Evolutionary conservation across 73 alveolate species (phyloP).

Genomic region (Stentor roeselii): DNA sequence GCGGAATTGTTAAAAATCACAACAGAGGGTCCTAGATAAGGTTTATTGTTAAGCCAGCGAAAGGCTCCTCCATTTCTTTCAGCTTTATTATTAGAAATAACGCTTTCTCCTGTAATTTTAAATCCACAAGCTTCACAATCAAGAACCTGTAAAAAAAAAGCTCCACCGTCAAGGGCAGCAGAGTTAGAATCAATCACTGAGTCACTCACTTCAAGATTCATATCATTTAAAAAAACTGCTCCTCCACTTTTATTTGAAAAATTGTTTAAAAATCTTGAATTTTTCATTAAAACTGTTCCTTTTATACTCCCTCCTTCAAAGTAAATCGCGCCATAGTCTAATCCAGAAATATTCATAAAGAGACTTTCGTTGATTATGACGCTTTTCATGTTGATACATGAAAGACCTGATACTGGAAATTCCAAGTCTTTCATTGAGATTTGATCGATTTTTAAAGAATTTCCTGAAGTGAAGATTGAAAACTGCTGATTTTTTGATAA

Average conservation of each 20-base stretch:
- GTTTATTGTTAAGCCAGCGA: background rate
- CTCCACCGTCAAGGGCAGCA: background rate
- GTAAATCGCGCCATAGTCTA: too few relatives aligned
- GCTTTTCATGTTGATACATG: too few relatives aligned
- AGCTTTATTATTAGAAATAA: background rate
- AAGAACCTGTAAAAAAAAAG: background rate
- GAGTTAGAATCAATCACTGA: background rate
- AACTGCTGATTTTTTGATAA: too few relatives aligned
- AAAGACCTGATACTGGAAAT: too few relatives aligned
- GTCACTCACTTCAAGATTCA: background rate
- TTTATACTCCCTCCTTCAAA: background rate
- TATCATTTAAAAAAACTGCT: background rate
- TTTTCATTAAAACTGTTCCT: background rate
- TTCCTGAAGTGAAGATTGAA: too few relatives aligned
- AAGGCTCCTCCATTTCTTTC: background rate
- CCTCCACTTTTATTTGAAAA: background rate
- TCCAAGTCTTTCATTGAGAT: too few relatives aligned
- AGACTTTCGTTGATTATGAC: too few relatives aligned
- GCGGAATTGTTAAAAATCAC: background rate
- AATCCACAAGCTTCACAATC: background rate
- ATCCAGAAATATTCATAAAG: too few relatives aligned
- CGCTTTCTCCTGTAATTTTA: background rate
- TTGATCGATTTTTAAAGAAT: too few relatives aligned
- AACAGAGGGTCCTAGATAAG: background rate
- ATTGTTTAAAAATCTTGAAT: background rate